phyloP scores from a whole-genome alignment of 495 filamentous ascomycete species.

The Penicillium lagena region DNA sequence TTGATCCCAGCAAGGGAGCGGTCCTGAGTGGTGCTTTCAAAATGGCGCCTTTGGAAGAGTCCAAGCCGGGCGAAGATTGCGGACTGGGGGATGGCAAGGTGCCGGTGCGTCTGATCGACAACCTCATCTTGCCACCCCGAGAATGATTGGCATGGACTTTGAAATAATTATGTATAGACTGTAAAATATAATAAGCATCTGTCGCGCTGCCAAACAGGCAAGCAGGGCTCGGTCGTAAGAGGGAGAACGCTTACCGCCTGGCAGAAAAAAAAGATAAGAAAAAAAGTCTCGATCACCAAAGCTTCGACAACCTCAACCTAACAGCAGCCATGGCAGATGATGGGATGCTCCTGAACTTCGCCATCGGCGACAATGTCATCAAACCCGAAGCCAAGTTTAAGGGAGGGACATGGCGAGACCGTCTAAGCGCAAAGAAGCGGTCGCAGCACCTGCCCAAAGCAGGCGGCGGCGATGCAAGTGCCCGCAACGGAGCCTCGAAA shows the following conservation, averaged over 20 bases:
- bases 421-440: constrained; percentile 72
- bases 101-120: constrained; percentile 88
- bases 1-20: constrained; percentile 59
- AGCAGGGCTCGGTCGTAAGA: constrained; percentile 29
- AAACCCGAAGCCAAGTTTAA: constrained; percentile 66
- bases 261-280: constrained; percentile 20
- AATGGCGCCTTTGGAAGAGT: constrained; percentile 74
- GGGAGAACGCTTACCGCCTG: constrained; percentile 33
- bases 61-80: constrained; percentile 58
- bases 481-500: constrained; percentile 11
- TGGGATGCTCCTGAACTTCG: constrained; percentile 92
- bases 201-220: constrained; percentile 20
- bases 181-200: too few relatives aligned
- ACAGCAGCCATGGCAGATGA: constrained; percentile 71
- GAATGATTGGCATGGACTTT: constrained; percentile 1
- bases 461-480: constrained; percentile 10
- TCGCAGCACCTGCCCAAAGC: constrained; percentile 43
- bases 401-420: constrained; percentile 87
- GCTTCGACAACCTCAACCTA: neutral
- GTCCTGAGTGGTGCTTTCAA: constrained; percentile 86
- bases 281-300: constrained; percentile 7
- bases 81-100: constrained; percentile 63
- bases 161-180: neutral
- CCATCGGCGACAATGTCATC: constrained; percentile 54
- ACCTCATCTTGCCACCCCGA: constrained; percentile 65